Base-by-base conservation (phyloP, 306 rosid species). In the Vigna angularis region DNA sequence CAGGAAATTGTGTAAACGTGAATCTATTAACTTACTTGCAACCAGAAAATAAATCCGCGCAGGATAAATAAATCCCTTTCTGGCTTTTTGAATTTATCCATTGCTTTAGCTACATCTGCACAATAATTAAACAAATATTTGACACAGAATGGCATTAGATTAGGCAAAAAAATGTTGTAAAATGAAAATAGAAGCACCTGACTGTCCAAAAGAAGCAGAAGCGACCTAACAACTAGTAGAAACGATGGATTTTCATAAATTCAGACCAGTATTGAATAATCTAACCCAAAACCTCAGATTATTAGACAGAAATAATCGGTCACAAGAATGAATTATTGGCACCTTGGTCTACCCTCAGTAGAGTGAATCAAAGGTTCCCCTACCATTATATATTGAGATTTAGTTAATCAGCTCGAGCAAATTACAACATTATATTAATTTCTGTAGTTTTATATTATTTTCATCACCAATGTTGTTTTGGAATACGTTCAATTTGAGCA, bases 21-120 rank as follows among this genome's bases (percentile, higher is more conserved):
- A 51, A 77, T 55, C 30, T 38, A 36, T 47, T 57, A 63, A 81
- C 86, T 85, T 67, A 94, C 98, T 86, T 88, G 13, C 87, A 92
- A 70, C 93, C 92, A 95, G 85, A 86, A 91, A 72, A 83, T 49
- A 72, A 91, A 92, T 67, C 93, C 98, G 55, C 98, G 98, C 44
- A 89, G 72, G 52, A 95, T 86, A 84, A 85, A 86, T 84, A 91
- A 73, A 74, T 67, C 72, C 76, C 14, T 89, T 50, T 10, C 74
- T 15, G 50, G 70, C 80, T 88, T 77, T n/a, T 87, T 80, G 78
- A 77, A 49, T 58, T 45, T 36, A 74, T 45, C 73, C 68, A 86
- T 56, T 53, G 85, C 85, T 58, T 72, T 22, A 3, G 47, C 66
- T 50, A 92, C 71, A 77, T 80, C 98, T 95, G 89, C 80, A 87